A percentile compares a stretch with the other conserved stretches of the same genome.
Evolutionary conservation across 2,329 filamentous ascomycete genomes (phyloP).

Genomic region (Fusarium praegraminearum): DNA sequence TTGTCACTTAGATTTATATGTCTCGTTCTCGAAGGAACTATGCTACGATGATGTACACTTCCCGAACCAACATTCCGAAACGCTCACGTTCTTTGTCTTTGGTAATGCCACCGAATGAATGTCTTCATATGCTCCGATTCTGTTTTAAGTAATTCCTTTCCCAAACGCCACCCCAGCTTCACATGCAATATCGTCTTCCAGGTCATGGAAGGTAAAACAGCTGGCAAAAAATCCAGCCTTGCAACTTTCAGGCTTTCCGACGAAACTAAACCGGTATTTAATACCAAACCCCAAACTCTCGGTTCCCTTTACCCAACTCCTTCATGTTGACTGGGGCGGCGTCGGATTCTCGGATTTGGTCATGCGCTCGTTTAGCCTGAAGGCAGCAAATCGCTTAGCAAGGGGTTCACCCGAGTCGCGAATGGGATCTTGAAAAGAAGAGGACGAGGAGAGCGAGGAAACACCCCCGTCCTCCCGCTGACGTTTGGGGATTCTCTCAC

Average conservation of each 20-base stretch:
- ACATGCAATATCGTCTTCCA: conserved; percentile 34
- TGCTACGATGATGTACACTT: background rate
- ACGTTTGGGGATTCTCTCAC: conserved; percentile 93
- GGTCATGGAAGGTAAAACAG: conserved; percentile 25
- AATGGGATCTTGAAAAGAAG: conserved; percentile 47
- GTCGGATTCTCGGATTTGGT: conserved; percentile 42
- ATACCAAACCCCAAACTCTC: background rate
- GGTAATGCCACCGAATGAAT: conserved; percentile 16
- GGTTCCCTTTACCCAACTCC: conserved; percentile 9
- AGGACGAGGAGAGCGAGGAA: conserved; percentile 47
- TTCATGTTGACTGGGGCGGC: conserved; percentile 41
- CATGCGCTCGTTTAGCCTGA: conserved; percentile 68
- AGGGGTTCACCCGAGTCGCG: conserved; percentile 64
- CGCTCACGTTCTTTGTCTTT: background rate
- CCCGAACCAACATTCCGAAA: background rate
- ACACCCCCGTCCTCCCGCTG: conserved; percentile 54
- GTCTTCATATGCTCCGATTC: conserved; percentile 32
- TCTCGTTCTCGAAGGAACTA: background rate
- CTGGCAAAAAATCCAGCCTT: conserved; percentile 9
- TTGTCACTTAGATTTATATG: too few species aligned
- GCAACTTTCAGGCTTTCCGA: conserved; percentile 4
- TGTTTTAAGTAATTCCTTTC: conserved; percentile 17
- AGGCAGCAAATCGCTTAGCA: conserved; percentile 75
- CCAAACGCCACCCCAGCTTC: conserved; percentile 36
- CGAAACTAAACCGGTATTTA: conserved; percentile 3